phyloP scores from a whole-genome alignment of 75 land plant genomes.

The Pinus tabuliformis region DNA sequence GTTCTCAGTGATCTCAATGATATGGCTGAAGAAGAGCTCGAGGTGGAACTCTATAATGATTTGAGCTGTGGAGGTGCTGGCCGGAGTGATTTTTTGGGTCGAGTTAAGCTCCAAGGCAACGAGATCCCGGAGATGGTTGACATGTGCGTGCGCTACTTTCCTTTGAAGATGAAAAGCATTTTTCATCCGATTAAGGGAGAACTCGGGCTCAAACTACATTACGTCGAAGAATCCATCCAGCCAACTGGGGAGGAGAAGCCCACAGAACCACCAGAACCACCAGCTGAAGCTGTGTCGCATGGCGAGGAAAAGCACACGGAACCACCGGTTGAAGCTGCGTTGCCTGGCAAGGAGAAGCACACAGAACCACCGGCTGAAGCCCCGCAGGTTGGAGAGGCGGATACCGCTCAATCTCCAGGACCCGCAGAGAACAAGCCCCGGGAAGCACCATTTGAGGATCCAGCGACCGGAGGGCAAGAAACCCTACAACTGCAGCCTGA shows the following conservation, averaged over 20 bases:
- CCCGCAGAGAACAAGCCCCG: too few relatives aligned
- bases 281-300: not conserved
- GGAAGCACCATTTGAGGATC: too few relatives aligned
- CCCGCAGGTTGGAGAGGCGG: too few relatives aligned
- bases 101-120: slow-evolving; percentile 53
- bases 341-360: not conserved
- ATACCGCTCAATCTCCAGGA: too few relatives aligned
- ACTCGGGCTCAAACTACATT: slow-evolving; percentile 53
- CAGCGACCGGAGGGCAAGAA: too few relatives aligned
- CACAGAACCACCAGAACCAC: too few relatives aligned
- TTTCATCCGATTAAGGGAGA: slow-evolving; percentile 62
- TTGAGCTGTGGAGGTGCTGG: slow-evolving; percentile 15
- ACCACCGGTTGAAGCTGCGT: slow-evolving; percentile 5
- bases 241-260: too few relatives aligned
- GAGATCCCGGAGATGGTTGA: slow-evolving; percentile 46
- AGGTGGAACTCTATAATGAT: slow-evolving; percentile 59
- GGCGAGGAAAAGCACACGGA: not conserved
- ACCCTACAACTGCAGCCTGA: not conserved
- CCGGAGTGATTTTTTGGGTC: slow-evolving; percentile 58
- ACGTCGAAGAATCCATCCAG: too few relatives aligned
- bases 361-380: not conserved
- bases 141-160: slow-evolving; percentile 52
- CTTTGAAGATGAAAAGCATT: slow-evolving; percentile 61
- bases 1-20: slow-evolving; percentile 40
- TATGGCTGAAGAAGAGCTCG: slow-evolving; percentile 57